Evolutionary conservation across 805 yeast genomes (phyloP), one percentile per base, ranked within the genome.

Genomic region (Metschnikowia lunata): DNA sequence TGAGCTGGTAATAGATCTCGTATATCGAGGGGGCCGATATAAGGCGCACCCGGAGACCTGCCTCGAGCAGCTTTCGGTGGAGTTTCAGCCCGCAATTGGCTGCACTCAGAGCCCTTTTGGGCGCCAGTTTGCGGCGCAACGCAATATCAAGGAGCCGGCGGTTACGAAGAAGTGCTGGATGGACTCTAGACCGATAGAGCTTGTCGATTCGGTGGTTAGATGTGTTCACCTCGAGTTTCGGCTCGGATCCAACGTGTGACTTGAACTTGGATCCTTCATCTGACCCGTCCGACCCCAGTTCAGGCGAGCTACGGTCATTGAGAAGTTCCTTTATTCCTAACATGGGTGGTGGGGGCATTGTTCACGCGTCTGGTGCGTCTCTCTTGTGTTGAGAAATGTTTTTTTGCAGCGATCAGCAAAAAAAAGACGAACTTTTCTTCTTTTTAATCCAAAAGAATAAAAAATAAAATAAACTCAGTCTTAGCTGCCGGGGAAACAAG

Each of bases 11-110:
- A 56, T 76, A 76, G 15, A 78, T 58, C 3, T 68, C 59, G 5
- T 71, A 60, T 35, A 78, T 51, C 28, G 74, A 67, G 7, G 77
- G 73, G 5, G 73, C 73, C 39, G 72, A 48, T 0, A 80, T 68
- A n/a, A 78, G 56, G 37, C 78, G 67, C 3, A 78, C 71, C 44
- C 71, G 67, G 5, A 79, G 67, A 14, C 77, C 78, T 2, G 80
- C 78, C 31, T 78, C 78, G 15, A 78, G 57, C 10, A 79, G 77
- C 47, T 66, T 70, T 10, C 66, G 54, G 44, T 69, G 73, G 18
- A 67, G 57, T 43, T 69, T 70, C 47, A 45, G 54, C 10, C 51
- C 48, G 27, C 41, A 45, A 9, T 43, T 42, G 13, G 48, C 48
- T n/a, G 47, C 45, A 28, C 35, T 49, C 26, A 40, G 32, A 6